Percentiles rank a stretch among this genome's conserved stretches.
These are phyloP conservation scores for Mycena latifolia DNA, from an alignment of 768 basidiomycete genomes.

Conservation along the genomic window DNA sequence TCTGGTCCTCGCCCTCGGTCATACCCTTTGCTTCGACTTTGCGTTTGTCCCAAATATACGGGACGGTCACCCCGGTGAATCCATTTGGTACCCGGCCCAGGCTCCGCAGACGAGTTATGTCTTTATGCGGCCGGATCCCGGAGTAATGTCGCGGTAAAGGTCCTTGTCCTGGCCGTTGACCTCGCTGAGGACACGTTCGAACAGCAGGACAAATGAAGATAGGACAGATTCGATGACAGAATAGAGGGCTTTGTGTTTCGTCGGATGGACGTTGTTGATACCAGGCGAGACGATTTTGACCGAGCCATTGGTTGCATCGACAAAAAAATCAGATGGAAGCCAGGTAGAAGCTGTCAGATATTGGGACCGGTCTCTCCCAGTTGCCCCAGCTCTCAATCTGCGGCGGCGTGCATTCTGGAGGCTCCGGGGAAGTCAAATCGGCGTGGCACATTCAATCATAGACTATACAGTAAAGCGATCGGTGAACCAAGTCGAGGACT, in stretches of 20 bases:
- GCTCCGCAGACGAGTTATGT: background rate
- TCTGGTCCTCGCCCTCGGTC: background rate
- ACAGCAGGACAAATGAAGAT: conserved; percentile 40
- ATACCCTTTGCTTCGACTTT: background rate
- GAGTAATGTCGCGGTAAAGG: conserved; percentile 22
- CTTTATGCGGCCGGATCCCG: conserved; percentile 28
- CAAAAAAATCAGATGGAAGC: conserved; percentile 22
- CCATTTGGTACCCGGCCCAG: conserved; percentile 8
- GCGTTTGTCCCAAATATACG: conserved; percentile 23
- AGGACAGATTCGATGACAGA: conserved; percentile 36
- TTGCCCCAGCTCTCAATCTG: too few species aligned
- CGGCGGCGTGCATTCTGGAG: background rate
- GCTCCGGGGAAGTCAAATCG: background rate
- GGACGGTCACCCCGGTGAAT: conserved; percentile 7
- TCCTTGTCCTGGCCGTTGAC: conserved; percentile 32
- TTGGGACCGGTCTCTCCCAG: too few species aligned
- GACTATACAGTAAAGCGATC: background rate
- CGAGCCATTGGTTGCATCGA: too few species aligned
- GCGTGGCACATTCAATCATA: background rate
- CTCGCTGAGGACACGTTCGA: conserved; percentile 41
- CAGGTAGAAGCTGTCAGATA: conserved; percentile 13
- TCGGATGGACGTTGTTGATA: too few species aligned
- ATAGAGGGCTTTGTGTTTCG: too few species aligned
- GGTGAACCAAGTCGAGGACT: background rate
- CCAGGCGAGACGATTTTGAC: too few species aligned